Evolutionary conservation across 805 yeast genomes (phyloP), one percentile per base, ranked within the genome.

Genomic region (Dipodascus albidus): DNA sequence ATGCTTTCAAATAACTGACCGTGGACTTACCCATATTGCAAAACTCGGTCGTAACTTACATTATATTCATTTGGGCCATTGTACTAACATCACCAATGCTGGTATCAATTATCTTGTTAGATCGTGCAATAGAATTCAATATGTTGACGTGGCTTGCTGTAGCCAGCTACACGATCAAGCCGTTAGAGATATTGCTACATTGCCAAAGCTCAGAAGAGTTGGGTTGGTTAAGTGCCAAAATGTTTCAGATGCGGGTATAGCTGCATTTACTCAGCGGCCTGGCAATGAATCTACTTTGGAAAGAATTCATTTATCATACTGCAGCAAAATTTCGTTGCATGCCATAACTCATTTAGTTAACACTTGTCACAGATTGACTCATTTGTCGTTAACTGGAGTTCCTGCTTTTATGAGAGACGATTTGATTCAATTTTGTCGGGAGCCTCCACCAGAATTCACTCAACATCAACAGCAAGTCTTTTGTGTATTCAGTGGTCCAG

Each of bases 71-170:
- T 76, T 91, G 56, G 98, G 98, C 17, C 98, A 91, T 70, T 93
- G 99, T 71, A 78, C 82, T 49, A 80, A 85, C 63, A 85, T 91
- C 54, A 91, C 97, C 1, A 98, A 91, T 70, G 78, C 75, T 57
- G 97, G 97, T 20, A 93, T 93, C 17, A 77, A 80, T 24, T 74
- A 78, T 9, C 73, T 91, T 56, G 86, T 87, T 11, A 77, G 84
- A 58, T 76, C 78, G 49, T 93, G 98, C 64, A 85, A 85, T 54
- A 75, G 96, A 55, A 80, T 91, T 54, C 95, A 87, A 62, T 91
- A 90, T 67, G 87, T 91, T 58, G 99, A 91, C 69, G 78, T 93
- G 55, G 98, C 98, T 15, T 90, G 97, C 68, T 91, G 99, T 66
- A 74, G 84, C 0, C 95, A 87, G 66, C 74, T 91, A 53, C 89